Base-by-base conservation (phyloP, 345 rosid species). In the Raphanus sativus region DNA sequence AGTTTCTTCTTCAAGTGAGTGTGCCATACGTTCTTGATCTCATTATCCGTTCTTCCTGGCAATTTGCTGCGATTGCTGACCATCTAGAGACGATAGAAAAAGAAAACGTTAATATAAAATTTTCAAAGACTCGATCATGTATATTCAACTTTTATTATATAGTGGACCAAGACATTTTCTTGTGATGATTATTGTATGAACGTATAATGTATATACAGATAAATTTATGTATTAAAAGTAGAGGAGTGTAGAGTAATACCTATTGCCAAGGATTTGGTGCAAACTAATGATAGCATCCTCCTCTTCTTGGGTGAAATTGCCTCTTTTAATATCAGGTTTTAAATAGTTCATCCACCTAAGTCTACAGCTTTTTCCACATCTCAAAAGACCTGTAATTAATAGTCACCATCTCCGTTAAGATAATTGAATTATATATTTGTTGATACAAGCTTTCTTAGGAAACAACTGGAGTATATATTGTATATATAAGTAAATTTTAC, bases 21-120 rank as follows among this genome's bases (percentile, higher is more conserved):
- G 76, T 93, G 97, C 98, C 98, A 91, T 4, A 93, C 92, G 76
- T 93, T 93, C 69, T 93, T 93, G 3, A 93, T 91, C 79, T 93
- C 98, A 34, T 93, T 93, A 70, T 93, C 98, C 0, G 98, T 93
- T 34, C 98, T 88, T 67, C 98, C 98, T 0, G 96, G 94, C 11
- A 93, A 62, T 69, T 87, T 54, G 91, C 87, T 8, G 98, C 98
- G 32, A 93, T 93, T 26, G 89, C 88, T 4, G 98, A 91, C 98
- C 98, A 93, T 67, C 97, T 93, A 85, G 2, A 80, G 58, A 62
- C 24, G 6, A 1, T n/a, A 62, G 2, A 61, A 10, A 29, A 71
- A 69, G 30, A 30, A 2, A 45, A 66, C 25, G 21, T 74, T 17
- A 80, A 15, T 74, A 32, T 34, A 74, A 74, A 54, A 17, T 3